phyloP scores from a whole-genome alignment of 2,329 filamentous ascomycete genomes.

The Fusarium coffeatum region DNA sequence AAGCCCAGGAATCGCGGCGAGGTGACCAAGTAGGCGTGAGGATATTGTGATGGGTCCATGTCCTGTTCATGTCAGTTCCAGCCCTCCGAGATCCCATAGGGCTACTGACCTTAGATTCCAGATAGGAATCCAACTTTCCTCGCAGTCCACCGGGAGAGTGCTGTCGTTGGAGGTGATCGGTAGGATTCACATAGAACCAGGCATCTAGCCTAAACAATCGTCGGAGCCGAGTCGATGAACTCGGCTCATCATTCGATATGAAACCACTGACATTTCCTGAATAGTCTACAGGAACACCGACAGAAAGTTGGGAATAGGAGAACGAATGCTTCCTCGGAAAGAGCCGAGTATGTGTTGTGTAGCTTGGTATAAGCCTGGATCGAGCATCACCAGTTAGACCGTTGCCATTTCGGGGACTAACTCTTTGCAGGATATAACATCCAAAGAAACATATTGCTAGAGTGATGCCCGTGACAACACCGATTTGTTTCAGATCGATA shows the following conservation, averaged over 20 bases:
- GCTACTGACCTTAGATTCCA: constrained; percentile 65
- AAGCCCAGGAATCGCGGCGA: constrained; percentile 76
- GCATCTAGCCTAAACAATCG: constrained; percentile 48
- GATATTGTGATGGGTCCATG: constrained; percentile 69
- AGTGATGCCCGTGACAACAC: background rate
- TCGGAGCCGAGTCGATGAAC: constrained; percentile 36
- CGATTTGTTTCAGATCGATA: constrained; percentile 8
- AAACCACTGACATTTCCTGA: constrained; percentile 66
- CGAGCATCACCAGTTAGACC: constrained; percentile 20
- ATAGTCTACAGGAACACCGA: constrained; percentile 75
- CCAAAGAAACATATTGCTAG: background rate
- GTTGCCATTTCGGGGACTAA: background rate
- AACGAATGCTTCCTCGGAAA: constrained; percentile 77
- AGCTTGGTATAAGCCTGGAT: constrained; percentile 72
- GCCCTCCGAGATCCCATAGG: background rate
- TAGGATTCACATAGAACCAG: constrained; percentile 71
- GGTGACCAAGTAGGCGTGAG: constrained; percentile 77
- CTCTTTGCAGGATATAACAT: background rate
- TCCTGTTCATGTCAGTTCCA: constrained; percentile 56
- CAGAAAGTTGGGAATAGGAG: constrained; percentile 75
- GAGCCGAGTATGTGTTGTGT: constrained; percentile 73
- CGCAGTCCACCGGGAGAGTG: constrained; percentile 64
- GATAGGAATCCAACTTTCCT: constrained; percentile 70
- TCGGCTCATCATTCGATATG: constrained; percentile 59
- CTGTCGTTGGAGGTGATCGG: constrained; percentile 71